A percentile compares a stretch with the other conserved stretches of the same genome.
phyloP scores from a whole-genome alignment of 2,329 filamentous ascomycete species.

The Calonectria hawksworthii region DNA sequence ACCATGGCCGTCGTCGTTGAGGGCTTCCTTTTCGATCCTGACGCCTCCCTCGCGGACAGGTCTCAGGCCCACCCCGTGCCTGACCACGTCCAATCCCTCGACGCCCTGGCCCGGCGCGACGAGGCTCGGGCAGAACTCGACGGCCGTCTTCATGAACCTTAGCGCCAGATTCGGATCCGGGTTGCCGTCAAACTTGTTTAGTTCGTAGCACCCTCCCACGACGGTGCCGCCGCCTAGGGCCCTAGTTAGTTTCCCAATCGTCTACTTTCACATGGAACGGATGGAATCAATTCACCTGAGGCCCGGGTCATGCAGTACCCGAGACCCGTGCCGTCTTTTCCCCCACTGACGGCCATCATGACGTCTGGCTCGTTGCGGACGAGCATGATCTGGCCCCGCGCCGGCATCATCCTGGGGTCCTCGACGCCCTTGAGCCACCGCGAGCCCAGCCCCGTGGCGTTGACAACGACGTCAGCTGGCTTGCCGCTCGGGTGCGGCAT shows the following conservation, averaged over 20 bases:
- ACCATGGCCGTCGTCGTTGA: conserved; percentile 3
- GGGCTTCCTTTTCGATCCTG: conserved; percentile 75
- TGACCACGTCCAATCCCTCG: conserved; percentile 77
- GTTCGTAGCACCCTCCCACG: conserved; percentile 82
- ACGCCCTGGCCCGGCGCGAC: conserved; percentile 74
- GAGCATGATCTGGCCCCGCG: conserved; percentile 79
- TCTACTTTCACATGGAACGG: no score
- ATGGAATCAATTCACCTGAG: conserved; percentile 51
- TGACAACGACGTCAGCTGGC: conserved; percentile 73
- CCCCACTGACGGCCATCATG: conserved; percentile 64
- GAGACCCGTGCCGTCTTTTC: conserved; percentile 72
- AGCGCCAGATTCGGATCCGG: conserved; percentile 79
- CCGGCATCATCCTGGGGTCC: conserved; percentile 74
- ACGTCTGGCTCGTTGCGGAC: conserved; percentile 74
- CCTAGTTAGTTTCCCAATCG: background rate
- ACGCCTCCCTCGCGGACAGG: conserved; percentile 79
- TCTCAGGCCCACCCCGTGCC: conserved; percentile 83
- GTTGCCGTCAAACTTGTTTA: conserved; percentile 79
- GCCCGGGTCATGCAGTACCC: conserved; percentile 84
- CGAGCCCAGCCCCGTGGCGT: conserved; percentile 78
- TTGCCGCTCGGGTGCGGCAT: conserved; percentile 43
- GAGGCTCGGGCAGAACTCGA: conserved; percentile 69
- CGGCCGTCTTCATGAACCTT: conserved; percentile 80
- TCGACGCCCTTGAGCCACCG: conserved; percentile 77
- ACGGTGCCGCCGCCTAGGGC: conserved; percentile 74